Percentiles rank a stretch among this genome's conserved stretches.
These are phyloP conservation scores for Rhododendron mucronatum DNA, from an alignment of 148 eudicot species.

Conservation along the genomic window DNA sequence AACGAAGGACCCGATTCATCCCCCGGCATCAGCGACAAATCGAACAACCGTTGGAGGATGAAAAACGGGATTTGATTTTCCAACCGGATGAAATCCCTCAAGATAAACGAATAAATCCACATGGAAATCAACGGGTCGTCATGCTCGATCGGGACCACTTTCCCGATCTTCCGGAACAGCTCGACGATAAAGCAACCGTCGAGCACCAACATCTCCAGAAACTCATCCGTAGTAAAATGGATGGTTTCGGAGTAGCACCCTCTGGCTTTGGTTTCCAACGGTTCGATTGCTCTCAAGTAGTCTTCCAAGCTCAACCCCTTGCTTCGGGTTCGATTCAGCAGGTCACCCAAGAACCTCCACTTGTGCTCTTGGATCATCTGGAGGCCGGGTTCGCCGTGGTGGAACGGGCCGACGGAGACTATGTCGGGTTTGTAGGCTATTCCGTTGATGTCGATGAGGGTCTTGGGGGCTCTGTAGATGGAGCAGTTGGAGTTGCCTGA, in stretches of 20 bases:
- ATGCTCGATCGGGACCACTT: constrained; percentile 27
- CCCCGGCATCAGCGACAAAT: constrained; percentile 27
- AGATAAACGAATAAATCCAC: constrained; percentile 64
- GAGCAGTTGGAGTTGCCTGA: constrained; percentile 66
- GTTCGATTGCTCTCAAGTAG: constrained; percentile 36
- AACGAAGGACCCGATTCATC: constrained; percentile 20
- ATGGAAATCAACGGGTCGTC: constrained; percentile 61
- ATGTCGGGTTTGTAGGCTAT: constrained; percentile 55
- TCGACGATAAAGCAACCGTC: constrained; percentile 85
- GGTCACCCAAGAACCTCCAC: constrained; percentile 47
- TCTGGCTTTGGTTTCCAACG: constrained; percentile 40
- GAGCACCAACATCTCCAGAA: constrained; percentile 54
- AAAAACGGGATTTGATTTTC: constrained; percentile 81
- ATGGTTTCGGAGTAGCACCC: constrained; percentile 59
- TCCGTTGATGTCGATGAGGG: constrained; percentile 45
- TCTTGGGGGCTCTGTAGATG: constrained; percentile 67
- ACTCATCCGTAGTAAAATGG: constrained; percentile 16
- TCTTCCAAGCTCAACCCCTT: constrained; percentile 24
- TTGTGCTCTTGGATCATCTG: constrained; percentile 78
- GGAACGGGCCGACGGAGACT: constrained; percentile 73
- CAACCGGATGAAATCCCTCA: constrained; percentile 59
- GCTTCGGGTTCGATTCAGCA: constrained; percentile 24
- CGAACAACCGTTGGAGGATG: constrained; percentile 49
- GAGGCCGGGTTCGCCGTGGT: constrained; percentile 42
- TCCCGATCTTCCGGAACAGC: constrained; percentile 53